These are phyloP conservation scores for Blumeria graminis DNA, from an alignment of 2,329 filamentous ascomycete genomes.

Conservation along the genomic window DNA sequence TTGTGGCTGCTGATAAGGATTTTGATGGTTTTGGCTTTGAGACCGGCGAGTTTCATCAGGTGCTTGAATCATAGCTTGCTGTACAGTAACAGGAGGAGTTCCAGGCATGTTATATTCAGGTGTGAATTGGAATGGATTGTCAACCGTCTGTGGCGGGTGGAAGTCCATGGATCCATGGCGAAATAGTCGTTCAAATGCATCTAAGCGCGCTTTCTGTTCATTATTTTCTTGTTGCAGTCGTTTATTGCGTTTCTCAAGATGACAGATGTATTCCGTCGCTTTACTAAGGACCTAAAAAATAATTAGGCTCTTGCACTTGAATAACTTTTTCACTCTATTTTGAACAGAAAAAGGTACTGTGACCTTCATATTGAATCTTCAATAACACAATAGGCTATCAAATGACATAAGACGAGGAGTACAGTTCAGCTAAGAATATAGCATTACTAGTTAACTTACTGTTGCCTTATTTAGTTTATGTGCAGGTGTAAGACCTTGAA, in stretches of 20 bases:
- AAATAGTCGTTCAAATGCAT: slow-evolving; percentile 56
- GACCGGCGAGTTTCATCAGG: slow-evolving; percentile 32
- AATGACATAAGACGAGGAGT: no score
- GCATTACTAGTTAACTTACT: no score
- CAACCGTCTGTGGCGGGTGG: slow-evolving; percentile 27
- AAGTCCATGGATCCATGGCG: slow-evolving; percentile 44
- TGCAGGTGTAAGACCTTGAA: slow-evolving; percentile 60
- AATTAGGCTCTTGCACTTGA: background rate
- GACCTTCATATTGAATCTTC: no score
- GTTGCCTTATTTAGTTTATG: slow-evolving; percentile 98
- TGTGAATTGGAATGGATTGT: slow-evolving; percentile 12
- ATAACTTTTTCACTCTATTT: no score
- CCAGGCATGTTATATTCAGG: slow-evolving; percentile 13
- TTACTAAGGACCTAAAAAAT: slow-evolving; percentile 44
- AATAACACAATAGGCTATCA: no score
- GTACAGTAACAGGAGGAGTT: slow-evolving; percentile 14
- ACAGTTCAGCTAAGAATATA: no score
- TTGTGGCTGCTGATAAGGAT: slow-evolving; percentile 13
- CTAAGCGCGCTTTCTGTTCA: slow-evolving; percentile 53
- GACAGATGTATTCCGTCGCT: slow-evolving; percentile 85
- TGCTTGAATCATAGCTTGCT: slow-evolving; percentile 38
- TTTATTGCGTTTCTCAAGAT: slow-evolving; percentile 76
- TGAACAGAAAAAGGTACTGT: no score
- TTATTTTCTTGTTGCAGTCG: slow-evolving; percentile 61
- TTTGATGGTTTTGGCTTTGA: slow-evolving; percentile 11